Evolutionary conservation across 2,329 filamentous ascomycete species (phyloP), one percentile per base, ranked within the genome.

Genomic region (Penicillium polonicum): DNA sequence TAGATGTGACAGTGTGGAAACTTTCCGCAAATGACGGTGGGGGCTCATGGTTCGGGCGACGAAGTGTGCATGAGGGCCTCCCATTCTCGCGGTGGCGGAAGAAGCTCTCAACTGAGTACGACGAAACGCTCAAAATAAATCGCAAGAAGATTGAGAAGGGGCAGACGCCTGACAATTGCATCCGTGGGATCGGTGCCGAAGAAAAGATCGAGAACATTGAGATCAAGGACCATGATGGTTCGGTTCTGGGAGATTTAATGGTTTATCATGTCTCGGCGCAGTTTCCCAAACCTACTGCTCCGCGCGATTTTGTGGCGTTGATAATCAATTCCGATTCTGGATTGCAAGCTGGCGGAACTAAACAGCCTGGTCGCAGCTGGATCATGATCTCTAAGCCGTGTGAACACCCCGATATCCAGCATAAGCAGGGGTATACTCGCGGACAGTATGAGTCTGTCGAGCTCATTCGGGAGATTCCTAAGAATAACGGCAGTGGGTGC

Each of bases 401-500:
- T 68, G 75, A 83, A 21, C 92, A 97, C 71, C 86, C 88, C 0
- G 85, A 91, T 58, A 88, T 89, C 35, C 87, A 88, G 21, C 82
- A 83, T 13, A 82, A 88, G 10, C 77, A 84, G 58, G 90, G 90
- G 17, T 93, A 88, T 71, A 90, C 96, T 48, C 83, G 91, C 41
- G 93, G 92, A 3, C 82, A 87, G 62, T 97, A 97, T 70, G 92
- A 97, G 77, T 95, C 90, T 1, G 88, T 97, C 17, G 93, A 97
- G 74, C 82, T 96, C 64, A 92, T 97, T 57, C 83, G 92, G 49
- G 92, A 97, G 74, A 83, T 97, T 15, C 88, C 87, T 0, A 71
- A 56, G 45, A 44, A 57, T 58, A 48, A 61, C 38, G 57, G 46
- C 58, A 61, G 64, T 48, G 65, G 52, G 4, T 50, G 33, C 42